A percentile compares a stretch with the other conserved stretches of the same genome.
These are phyloP conservation scores for Oryza meyeriana DNA, from an alignment of 176 grass and related monocot genomes.

Conservation along the genomic window DNA sequence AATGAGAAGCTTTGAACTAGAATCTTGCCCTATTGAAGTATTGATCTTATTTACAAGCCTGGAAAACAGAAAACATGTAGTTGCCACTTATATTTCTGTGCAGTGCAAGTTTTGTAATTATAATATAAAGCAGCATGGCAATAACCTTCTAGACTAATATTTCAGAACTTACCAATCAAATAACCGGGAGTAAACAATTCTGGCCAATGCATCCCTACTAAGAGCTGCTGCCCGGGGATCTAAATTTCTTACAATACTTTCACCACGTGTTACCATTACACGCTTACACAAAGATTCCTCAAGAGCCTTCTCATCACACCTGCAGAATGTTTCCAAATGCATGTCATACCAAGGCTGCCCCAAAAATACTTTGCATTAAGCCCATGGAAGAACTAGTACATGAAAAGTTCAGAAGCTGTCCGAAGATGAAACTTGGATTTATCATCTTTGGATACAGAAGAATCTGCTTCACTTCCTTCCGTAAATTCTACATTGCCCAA, in stretches of 20 bases:
- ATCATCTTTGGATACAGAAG: constrained; percentile 85
- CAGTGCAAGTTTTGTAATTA: neutral
- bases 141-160: constrained; percentile 18
- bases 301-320: constrained; percentile 78
- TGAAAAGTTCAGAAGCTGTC: constrained; percentile 94
- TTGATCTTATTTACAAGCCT: constrained; percentile 98
- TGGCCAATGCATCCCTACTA: constrained; percentile 92
- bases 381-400: constrained; percentile 49
- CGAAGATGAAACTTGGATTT: constrained; percentile 82
- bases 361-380: constrained; percentile 17
- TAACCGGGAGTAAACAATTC: constrained; percentile 91
- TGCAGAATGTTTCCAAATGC: constrained; percentile 42
- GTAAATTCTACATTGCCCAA: constrained; percentile 91
- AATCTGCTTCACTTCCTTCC: constrained; percentile 84
- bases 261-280: constrained; percentile 88
- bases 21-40: constrained; percentile 95
- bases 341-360: constrained; percentile 16
- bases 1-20: constrained; percentile 81
- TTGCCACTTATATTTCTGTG: constrained; percentile 5
- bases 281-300: constrained; percentile 91
- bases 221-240: constrained; percentile 74
- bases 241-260: constrained; percentile 81
- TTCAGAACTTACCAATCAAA: constrained; percentile 88
- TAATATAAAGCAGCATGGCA: constrained; percentile 4
- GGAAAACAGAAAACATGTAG: constrained; percentile 27